A percentile compares a stretch with the other conserved stretches of the same genome.
Conservation (phyloP, 139 green algal genomes). For the Volvox africanus region DNA sequence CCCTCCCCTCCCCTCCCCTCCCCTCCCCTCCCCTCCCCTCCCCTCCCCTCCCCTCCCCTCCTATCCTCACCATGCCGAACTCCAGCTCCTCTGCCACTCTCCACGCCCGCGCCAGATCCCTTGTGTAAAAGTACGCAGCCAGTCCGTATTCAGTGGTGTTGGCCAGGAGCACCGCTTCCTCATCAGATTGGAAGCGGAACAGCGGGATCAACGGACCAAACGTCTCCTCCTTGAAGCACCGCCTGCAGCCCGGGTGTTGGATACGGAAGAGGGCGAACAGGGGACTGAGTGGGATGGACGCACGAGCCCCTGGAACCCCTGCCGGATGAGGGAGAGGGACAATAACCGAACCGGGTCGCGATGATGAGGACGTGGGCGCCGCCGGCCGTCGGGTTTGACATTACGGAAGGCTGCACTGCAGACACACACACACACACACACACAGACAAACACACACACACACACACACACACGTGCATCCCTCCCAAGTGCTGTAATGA, state of each 20-base stretch:
- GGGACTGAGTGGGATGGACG: not conserved
- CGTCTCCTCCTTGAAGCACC: conserved; percentile 91
- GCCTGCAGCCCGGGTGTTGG: conserved; percentile 55
- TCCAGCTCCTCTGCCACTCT: conserved; percentile 90
- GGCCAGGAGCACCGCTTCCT: conserved; percentile 82
- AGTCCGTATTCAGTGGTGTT: conserved; percentile 91
- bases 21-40: not conserved
- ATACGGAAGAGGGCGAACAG: not conserved
- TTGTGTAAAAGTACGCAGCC: conserved; percentile 95
- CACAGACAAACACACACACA: no score
- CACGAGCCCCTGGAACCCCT: not conserved
- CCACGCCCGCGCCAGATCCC: conserved; percentile 85
- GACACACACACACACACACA: no score
- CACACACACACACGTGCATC: no score
- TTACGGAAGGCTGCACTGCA: no score
- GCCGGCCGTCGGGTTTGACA: no score
- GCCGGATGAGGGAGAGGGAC: no score
- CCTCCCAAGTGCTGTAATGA: no score
- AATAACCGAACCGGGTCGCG: no score
- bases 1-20: not conserved
- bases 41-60: no score
- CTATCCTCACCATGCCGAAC: conserved; percentile 75
- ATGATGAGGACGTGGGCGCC: no score
- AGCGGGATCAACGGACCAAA: conserved; percentile 94
- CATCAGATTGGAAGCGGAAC: conserved; percentile 69